phyloP scores from a whole-genome alignment of 805 yeast genomes.

The Yamadazyma takamatsuzukensis region DNA sequence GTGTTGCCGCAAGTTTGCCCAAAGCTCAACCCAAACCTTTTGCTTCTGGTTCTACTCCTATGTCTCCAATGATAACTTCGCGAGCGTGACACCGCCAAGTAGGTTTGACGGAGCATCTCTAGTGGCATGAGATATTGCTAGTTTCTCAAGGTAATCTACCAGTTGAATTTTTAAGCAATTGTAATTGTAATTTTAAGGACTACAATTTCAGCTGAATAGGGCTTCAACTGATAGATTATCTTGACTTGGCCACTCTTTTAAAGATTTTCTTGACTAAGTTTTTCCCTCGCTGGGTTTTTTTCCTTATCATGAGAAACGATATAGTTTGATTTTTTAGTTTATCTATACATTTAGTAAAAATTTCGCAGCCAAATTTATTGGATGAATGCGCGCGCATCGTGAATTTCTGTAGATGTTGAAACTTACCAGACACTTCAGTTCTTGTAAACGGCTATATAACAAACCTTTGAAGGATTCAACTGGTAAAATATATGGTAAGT shows the following conservation, averaged over 20 bases:
- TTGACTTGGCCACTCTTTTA: too few relatives aligned
- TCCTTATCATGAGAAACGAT: too few relatives aligned
- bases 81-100: constrained; percentile 13
- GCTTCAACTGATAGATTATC: constrained; percentile 13
- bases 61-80: constrained; percentile 6
- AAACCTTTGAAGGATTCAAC: constrained; percentile 15
- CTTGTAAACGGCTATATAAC: constrained; percentile 2
- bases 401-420: too few relatives aligned
- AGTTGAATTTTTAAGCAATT: constrained; percentile 15
- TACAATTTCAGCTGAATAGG: constrained; percentile 17
- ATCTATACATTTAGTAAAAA: too few relatives aligned
- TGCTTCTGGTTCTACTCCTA: constrained; percentile 3
- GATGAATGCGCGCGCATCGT: background rate
- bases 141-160: constrained; percentile 8
- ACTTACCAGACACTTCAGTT: constrained; percentile 2
- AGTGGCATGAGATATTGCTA: too few relatives aligned
- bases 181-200: constrained; percentile 12
- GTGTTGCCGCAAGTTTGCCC: constrained; percentile 1
- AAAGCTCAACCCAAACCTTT: background rate
- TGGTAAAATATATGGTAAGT: constrained; percentile 31
- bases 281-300: too few relatives aligned
- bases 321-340: too few relatives aligned
- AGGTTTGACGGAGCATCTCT: too few relatives aligned
- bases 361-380: too few relatives aligned
- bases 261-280: too few relatives aligned